Evolutionary conservation across 78 protist genomes (phyloP).

Genomic region (Planoprotostelium fungivorum): DNA sequence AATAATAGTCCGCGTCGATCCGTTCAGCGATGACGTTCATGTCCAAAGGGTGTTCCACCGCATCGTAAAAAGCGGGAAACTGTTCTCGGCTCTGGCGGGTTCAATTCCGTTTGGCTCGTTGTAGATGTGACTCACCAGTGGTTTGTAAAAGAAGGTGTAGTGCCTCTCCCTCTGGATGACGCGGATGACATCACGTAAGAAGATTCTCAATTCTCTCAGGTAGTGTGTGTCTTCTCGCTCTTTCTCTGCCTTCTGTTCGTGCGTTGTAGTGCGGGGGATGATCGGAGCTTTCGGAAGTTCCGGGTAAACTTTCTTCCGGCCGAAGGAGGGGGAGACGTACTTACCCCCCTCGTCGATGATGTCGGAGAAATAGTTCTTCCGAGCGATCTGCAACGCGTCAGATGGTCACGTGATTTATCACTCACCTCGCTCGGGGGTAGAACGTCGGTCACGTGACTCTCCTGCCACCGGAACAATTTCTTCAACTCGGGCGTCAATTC

Average conservation of each 20-base stretch:
- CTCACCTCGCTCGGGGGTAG: not conserved
- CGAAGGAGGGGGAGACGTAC: constrained; percentile 19
- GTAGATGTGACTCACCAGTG: constrained; percentile 26
- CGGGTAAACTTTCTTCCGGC: not conserved
- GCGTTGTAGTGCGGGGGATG: not conserved
- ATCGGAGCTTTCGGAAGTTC: constrained; percentile 14
- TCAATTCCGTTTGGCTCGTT: not conserved
- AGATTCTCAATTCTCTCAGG: constrained; percentile 36
- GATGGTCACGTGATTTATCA: not conserved
- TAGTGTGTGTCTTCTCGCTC: constrained; percentile 15
- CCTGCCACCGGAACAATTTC: not conserved
- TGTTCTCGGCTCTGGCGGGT: constrained; percentile 12
- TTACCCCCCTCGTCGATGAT: not conserved
- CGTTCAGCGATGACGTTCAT: constrained; percentile 11
- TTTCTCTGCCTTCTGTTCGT: not conserved
- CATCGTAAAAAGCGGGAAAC: constrained; percentile 46
- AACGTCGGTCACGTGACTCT: constrained; percentile 2
- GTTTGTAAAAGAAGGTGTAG: constrained; percentile 23
- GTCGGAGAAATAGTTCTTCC: not conserved
- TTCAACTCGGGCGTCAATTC: not conserved
- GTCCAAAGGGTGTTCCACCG: constrained; percentile 45
- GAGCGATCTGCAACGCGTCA: constrained; percentile 10
- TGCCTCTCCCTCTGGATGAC: constrained; percentile 36
- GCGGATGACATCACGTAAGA: constrained; percentile 30
- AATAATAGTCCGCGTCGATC: constrained; percentile 26